A percentile compares a stretch with the other conserved stretches of the same genome.
phyloP scores from a whole-genome alignment of 2,329 filamentous ascomycete species.

The Paecilomyces niveus region DNA sequence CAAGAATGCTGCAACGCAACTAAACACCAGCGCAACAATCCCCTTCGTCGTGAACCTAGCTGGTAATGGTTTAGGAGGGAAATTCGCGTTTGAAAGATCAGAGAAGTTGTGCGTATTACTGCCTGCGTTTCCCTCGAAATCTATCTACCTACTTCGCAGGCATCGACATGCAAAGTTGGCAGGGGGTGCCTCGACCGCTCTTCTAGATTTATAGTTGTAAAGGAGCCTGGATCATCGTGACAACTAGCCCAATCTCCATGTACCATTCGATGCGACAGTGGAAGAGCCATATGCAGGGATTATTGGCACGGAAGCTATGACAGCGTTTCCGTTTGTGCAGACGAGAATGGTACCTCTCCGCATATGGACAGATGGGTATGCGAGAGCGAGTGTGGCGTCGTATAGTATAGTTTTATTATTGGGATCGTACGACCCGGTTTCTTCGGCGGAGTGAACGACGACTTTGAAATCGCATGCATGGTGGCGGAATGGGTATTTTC shows the following conservation, averaged over 20 bases:
- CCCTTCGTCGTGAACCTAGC: conserved; percentile 63
- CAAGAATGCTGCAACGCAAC: conserved; percentile 61
- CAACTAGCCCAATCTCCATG: conserved; percentile 35
- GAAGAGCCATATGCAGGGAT: conserved; percentile 45
- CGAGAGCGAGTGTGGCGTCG: conserved; percentile 15
- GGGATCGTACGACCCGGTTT: conserved; percentile 22
- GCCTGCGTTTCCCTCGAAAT: conserved; percentile 63
- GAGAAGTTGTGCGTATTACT: conserved; percentile 59
- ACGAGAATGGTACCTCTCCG: conserved; percentile 50
- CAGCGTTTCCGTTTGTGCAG: conserved; percentile 47
- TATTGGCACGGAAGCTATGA: conserved; percentile 50
- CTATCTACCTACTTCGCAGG: conserved; percentile 33
- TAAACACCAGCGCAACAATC: conserved; percentile 67
- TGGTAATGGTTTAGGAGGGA: conserved; percentile 50
- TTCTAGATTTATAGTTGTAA: background rate
- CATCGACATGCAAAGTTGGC: background rate
- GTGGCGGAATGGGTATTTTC: conserved; percentile 47
- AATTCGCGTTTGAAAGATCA: conserved; percentile 56
- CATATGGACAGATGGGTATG: conserved; percentile 19
- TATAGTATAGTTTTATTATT: conserved; percentile 19
- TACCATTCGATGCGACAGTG: conserved; percentile 50
- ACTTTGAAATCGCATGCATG: conserved; percentile 73
- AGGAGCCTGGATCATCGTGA: background rate
- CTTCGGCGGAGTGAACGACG: conserved; percentile 19
- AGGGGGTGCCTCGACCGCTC: background rate